Evolutionary conservation across 768 basidiomycete species (phyloP), one percentile per base, ranked within the genome.

Genomic region (Serendipita sp.): DNA sequence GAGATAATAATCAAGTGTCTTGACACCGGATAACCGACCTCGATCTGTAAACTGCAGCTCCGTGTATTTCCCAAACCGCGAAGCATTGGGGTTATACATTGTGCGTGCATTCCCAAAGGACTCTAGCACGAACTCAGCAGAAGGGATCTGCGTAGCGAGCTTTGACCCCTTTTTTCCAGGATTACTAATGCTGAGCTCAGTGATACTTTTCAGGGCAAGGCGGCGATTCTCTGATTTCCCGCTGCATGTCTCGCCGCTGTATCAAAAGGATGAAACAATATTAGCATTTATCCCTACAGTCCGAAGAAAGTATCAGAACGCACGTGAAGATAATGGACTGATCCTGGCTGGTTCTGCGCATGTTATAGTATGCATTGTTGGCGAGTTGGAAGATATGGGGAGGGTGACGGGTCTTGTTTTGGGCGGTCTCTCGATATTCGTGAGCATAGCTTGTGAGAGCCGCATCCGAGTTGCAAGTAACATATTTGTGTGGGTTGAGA

Each of bases 61-160:
- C 51, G 93, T 96, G 74, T 99, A 99, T 73, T 95, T 93, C 65
- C 95, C 96, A 72, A 95, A 96, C 56, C 92, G 87, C 35, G 96
- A 97, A 13, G 95, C 94, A 71, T 96, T 96, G 54, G 90, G 82
- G 71, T 97, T 96, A 76, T 90, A 87, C 64, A 92, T 82, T 1
- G 92, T 92, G 66, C 90, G 86, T 18, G 94, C 90, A 69, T 89
- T 88, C 15, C 95, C 95, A 72, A 98, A 98, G 0, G 91, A 79
- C 74, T 98, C 93, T 67, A 97, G 86, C 66, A 97, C 90, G 73
- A 92, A 97, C 78, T 96, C 90, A 28, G 92, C 87, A 18, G 93
- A 89, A 44, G 93, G 93, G 45, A 98, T 81, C 73, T 95, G 92
- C 54, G 75, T 76, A 1, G 83, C 84, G 66, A 98, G 84, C 75